Percentiles rank a stretch among this genome's conserved stretches.
Conservation (phyloP, 345 rosid species). For the Arabidopsis suecica region DNA sequence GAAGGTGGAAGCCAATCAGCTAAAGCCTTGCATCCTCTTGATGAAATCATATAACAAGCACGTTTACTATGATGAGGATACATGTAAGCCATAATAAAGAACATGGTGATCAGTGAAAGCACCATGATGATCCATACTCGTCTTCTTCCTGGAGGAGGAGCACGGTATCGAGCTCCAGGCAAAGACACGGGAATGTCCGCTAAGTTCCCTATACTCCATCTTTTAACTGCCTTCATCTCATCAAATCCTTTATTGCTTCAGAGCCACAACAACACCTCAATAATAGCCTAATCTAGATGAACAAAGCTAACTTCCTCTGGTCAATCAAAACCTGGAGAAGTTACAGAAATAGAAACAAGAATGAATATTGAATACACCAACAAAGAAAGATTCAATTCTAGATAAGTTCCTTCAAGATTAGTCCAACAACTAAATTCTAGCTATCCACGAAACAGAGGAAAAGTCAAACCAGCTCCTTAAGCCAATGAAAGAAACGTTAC, state of each 20-base stretch:
- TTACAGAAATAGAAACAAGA: slow-evolving; percentile 27
- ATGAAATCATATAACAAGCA: slow-evolving; percentile 82
- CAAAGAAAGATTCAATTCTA: not conserved
- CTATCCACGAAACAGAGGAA: slow-evolving; percentile 1
- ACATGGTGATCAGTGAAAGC: slow-evolving; percentile 73
- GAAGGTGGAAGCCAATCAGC: slow-evolving; percentile 97
- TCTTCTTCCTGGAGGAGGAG: slow-evolving; percentile 75
- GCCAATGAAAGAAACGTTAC: not conserved
- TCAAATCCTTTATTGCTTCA: slow-evolving; percentile 29
- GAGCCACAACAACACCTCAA: slow-evolving; percentile 17
- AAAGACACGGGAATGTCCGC: slow-evolving; percentile 64
- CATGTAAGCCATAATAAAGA: slow-evolving; percentile 69
- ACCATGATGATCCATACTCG: slow-evolving; percentile 82
- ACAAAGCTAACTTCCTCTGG: slow-evolving; percentile 7
- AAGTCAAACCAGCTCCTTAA: slow-evolving; percentile 37
- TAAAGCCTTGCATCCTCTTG: slow-evolving; percentile 83
- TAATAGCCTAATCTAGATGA: slow-evolving; percentile 11
- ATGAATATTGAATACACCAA: slow-evolving; percentile 4
- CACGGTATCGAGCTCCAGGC: slow-evolving; percentile 68
- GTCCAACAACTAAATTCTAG: slow-evolving; percentile 28
- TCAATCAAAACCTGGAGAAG: slow-evolving; percentile 30
- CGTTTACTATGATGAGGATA: slow-evolving; percentile 78
- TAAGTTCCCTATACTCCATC: slow-evolving; percentile 76
- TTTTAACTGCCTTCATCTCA: slow-evolving; percentile 72
- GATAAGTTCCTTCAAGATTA: not conserved